phyloP scores from a whole-genome alignment of 2,329 filamentous ascomycete species.

The Talaromyces sp. region DNA sequence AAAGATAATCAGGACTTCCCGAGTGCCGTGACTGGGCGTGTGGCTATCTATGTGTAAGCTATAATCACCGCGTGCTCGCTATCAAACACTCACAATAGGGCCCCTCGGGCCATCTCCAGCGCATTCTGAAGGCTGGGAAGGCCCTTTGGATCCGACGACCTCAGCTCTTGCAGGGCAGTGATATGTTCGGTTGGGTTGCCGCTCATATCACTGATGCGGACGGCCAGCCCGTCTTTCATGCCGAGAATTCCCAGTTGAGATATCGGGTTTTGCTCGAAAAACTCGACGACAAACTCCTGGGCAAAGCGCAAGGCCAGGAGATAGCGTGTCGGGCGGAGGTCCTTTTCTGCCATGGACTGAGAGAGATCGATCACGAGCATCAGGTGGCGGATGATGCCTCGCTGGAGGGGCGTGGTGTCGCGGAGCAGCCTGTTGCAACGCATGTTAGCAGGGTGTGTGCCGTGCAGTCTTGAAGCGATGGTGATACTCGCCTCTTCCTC shows the following conservation, averaged over 20 bases:
- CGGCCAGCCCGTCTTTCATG: conserved; percentile 86
- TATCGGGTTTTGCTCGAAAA: conserved; percentile 98
- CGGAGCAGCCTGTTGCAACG: conserved; percentile 62
- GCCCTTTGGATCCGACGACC: conserved; percentile 63
- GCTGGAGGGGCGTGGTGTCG: conserved; percentile 91
- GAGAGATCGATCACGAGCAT: conserved; percentile 89
- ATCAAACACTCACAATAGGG: conserved; percentile 61
- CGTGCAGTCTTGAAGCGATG: neutral
- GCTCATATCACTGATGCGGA: conserved; percentile 80
- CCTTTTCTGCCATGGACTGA: conserved; percentile 90
- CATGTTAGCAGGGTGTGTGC: neutral
- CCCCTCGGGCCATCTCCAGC: conserved; percentile 87
- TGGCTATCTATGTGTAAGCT: conserved; percentile 51
- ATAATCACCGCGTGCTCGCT: neutral
- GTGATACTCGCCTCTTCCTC: conserved; percentile 55
- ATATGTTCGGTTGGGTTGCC: conserved; percentile 90
- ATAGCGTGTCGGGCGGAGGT: conserved; percentile 82
- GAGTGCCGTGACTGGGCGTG: conserved; percentile 84
- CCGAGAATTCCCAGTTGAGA: conserved; percentile 89
- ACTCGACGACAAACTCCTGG: conserved; percentile 83
- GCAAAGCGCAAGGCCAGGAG: conserved; percentile 77
- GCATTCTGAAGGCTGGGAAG: conserved; percentile 87
- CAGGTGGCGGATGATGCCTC: conserved; percentile 95
- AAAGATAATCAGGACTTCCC: conserved; percentile 87
- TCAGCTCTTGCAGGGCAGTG: conserved; percentile 63